Conservation (phyloP, 805 yeast genomes). For the Schwanniomyces pseudopolymorphus region DNA sequence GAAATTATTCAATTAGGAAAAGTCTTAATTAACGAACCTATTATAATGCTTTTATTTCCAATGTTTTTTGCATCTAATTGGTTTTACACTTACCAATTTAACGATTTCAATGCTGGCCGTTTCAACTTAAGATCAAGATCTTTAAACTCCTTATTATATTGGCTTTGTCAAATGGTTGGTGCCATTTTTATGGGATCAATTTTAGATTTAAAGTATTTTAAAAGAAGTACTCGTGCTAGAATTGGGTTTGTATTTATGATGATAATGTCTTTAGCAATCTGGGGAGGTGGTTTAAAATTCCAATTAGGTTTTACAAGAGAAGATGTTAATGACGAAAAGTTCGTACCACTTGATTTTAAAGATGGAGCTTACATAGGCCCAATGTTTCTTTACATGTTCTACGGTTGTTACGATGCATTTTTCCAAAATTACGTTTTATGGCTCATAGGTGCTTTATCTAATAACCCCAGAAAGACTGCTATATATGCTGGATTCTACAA, state of each 20-base stretch:
- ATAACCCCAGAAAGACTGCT: conserved; percentile 55
- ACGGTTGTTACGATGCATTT: conserved; percentile 59
- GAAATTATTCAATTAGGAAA: conserved; percentile 44
- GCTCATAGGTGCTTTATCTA: conserved; percentile 59
- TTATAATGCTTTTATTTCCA: conserved; percentile 53
- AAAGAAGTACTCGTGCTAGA: conserved; percentile 47
- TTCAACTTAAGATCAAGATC: conserved; percentile 62
- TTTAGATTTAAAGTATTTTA: conserved; percentile 43
- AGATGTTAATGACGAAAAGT: conserved; percentile 17
- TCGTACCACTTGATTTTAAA: conserved; percentile 44
- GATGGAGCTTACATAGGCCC: conserved; percentile 54
- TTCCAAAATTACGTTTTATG: conserved; percentile 60
- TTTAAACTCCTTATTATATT: conserved; percentile 58
- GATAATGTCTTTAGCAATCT: conserved; percentile 45
- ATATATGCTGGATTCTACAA: conserved; percentile 63
- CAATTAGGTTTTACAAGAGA: conserved; percentile 43
- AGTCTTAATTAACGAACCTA: conserved; percentile 41
- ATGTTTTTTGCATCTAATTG: conserved; percentile 64
- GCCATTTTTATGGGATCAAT: conserved; percentile 48
- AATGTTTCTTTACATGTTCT: conserved; percentile 60
- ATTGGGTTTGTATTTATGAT: conserved; percentile 44
- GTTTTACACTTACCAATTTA: conserved; percentile 67
- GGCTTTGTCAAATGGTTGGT: conserved; percentile 61
- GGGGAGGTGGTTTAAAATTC: conserved; percentile 61
- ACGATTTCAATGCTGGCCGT: conserved; percentile 53